Base-by-base conservation (phyloP, 805 yeast species). In the Candida manassasensis region DNA sequence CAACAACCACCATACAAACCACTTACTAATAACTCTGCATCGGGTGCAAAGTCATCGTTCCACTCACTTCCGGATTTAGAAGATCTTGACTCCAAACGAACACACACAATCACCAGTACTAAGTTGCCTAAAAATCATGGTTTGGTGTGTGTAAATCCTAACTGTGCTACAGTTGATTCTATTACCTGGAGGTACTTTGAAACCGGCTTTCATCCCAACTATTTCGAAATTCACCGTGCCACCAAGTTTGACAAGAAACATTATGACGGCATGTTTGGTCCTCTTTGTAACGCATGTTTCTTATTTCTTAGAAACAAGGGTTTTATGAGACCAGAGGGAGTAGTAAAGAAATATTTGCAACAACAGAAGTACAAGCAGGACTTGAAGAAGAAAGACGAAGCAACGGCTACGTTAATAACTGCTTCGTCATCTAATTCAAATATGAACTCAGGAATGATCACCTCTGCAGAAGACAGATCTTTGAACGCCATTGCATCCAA, bases 261-360 rank as follows among this genome's bases (percentile, higher is more conserved):
- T 39, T 67, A 63, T 40, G 69, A 67, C 32, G 73, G 71, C 5
- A 67, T 67, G 73, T 63, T 61, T 45, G 73, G 73, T 3, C 71
- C 72, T 0, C 49, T 67, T 40, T 67, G 73, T 45, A 67, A 67
- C 41, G 73, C 73, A 10, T 67, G 73, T 45, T 67, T 59, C 47
- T 46, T 67, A 17, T 67, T 67, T 38, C 57, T 65, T 35, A 53
- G 70, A 35, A 64, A 57, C 36, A 63, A 61, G 41, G 69, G 69
- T 14, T 63, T 63, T 44, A 63, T 63, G 71, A 56, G 73, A 41
- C 73, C 73, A 4, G 69, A 61, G 40, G 63, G 61, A 9, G 71
- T 67, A 12, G 73, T 67, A 6, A 65, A 63, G 41, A 67, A 67
- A 46, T 67, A 67, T 45, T 51, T 61, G 37, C 69, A 67, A 41